Conservation (phyloP, 2,329 filamentous ascomycete genomes). For the Aureobasidium vineae region DNA sequence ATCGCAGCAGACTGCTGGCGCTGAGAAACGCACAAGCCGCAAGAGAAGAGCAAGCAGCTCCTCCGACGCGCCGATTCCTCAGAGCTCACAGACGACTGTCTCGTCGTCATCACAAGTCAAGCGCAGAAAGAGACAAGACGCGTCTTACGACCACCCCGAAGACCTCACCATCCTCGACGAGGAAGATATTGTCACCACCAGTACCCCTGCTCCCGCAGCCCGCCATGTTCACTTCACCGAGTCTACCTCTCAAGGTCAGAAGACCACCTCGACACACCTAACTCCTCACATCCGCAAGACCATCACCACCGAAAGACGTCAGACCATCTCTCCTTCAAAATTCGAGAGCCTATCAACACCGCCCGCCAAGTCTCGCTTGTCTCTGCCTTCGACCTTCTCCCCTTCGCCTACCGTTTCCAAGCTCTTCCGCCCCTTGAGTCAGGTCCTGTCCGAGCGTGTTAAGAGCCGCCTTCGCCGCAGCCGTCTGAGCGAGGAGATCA, state of each 20-base stretch:
- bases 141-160: constrained; percentile 23
- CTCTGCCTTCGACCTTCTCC: constrained; percentile 35
- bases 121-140: constrained; percentile 28
- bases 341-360: constrained; percentile 29
- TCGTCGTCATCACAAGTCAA: constrained; percentile 25
- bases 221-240: constrained; percentile 37
- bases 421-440: constrained; percentile 36
- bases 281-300: constrained; percentile 38
- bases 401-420: constrained; percentile 31
- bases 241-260: constrained; percentile 29
- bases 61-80: constrained; percentile 25
- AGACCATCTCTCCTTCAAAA: constrained; percentile 35
- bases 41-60: constrained; percentile 28
- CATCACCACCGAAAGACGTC: constrained; percentile 35
- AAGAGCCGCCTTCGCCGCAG: constrained; percentile 43
- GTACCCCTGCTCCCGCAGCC: constrained; percentile 26
- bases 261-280: constrained; percentile 35
- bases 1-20: constrained; percentile 15
- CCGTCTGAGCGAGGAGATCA: constrained; percentile 45
- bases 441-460: constrained; percentile 37
- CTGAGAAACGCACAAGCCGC: constrained; percentile 22
- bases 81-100: constrained; percentile 10
- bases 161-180: constrained; percentile 11
- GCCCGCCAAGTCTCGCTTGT: constrained; percentile 35
- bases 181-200: constrained; percentile 12